Conservation (phyloP, 139 green algal genomes). For the Tetraselmis striata region DNA sequence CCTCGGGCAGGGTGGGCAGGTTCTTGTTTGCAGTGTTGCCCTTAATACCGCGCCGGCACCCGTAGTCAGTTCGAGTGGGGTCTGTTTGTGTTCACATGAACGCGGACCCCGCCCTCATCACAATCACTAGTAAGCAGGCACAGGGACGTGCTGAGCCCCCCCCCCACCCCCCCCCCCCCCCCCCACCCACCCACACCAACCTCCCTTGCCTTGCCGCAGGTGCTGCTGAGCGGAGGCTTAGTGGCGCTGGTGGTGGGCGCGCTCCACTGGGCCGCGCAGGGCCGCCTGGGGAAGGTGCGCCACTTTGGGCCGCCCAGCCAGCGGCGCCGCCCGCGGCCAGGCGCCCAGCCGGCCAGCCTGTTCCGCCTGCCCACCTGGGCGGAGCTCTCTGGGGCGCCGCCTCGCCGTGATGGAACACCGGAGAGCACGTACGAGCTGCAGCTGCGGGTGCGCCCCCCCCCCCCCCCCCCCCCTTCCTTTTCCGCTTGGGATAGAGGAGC, state of each 20-base stretch:
- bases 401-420: background rate
- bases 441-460: background rate
- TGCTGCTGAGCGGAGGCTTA: background rate
- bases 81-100: too few relatives aligned
- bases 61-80: too few relatives aligned
- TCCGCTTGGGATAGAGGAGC: too few relatives aligned
- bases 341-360: background rate
- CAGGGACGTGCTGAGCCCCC: too few relatives aligned
- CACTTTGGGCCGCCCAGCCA: background rate
- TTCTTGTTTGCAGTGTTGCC: too few relatives aligned
- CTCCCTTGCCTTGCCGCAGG: background rate
- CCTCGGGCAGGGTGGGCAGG: too few relatives aligned
- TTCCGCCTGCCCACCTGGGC: background rate
- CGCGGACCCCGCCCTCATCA: too few relatives aligned
- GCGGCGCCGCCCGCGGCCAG: too few relatives aligned
- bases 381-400: background rate
- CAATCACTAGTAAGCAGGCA: too few relatives aligned
- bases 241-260: background rate
- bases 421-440: background rate
- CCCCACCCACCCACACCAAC: too few relatives aligned
- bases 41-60: too few relatives aligned
- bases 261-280: background rate
- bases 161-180: too few relatives aligned
- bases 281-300: background rate
- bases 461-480: background rate